phyloP scores from a whole-genome alignment of 2,329 filamentous ascomycete genomes.

The Hypoxylon sp. region DNA sequence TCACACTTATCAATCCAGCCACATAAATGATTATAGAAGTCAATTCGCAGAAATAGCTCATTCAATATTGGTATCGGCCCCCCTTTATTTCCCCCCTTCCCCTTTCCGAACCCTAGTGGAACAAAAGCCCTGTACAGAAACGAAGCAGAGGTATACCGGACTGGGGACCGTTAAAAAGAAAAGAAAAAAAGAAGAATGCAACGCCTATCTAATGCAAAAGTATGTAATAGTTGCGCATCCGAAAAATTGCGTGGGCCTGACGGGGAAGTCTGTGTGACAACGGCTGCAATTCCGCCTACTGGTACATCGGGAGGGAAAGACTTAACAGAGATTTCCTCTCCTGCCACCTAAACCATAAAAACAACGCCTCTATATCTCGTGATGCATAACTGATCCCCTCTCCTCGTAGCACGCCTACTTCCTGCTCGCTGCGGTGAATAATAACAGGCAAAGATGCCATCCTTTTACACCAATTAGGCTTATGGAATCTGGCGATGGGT shows the following conservation, averaged over 20 bases:
- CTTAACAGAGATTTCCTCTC: constrained; percentile 9
- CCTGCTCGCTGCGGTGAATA: constrained; percentile 17
- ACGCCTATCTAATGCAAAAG: constrained; percentile 49
- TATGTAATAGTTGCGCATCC: constrained; percentile 18
- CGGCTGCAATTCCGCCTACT: constrained; percentile 20
- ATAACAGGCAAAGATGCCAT: constrained; percentile 14
- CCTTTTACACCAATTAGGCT: constrained; percentile 4
- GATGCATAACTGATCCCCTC: constrained; percentile 12
- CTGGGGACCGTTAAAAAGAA: constrained; percentile 9
- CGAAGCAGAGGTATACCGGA: constrained; percentile 29
- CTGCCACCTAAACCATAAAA: constrained; percentile 18
- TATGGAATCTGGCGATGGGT: background rate
- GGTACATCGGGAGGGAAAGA: constrained; percentile 24
- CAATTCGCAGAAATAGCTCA: background rate
- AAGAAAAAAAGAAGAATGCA: constrained; percentile 23
- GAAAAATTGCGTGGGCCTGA: constrained; percentile 4
- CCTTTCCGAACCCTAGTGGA: background rate
- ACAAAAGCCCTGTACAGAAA: constrained; percentile 15
- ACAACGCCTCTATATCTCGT: constrained; percentile 37
- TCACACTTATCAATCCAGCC: background rate
- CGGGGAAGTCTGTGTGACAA: background rate
- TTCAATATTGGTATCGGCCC: background rate
- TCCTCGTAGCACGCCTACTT: constrained; percentile 19
- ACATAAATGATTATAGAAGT: background rate
- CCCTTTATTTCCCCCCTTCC: constrained; percentile 12